Evolutionary conservation across 495 filamentous ascomycete species (phyloP).

Genomic region (Penicillium lagena): DNA sequence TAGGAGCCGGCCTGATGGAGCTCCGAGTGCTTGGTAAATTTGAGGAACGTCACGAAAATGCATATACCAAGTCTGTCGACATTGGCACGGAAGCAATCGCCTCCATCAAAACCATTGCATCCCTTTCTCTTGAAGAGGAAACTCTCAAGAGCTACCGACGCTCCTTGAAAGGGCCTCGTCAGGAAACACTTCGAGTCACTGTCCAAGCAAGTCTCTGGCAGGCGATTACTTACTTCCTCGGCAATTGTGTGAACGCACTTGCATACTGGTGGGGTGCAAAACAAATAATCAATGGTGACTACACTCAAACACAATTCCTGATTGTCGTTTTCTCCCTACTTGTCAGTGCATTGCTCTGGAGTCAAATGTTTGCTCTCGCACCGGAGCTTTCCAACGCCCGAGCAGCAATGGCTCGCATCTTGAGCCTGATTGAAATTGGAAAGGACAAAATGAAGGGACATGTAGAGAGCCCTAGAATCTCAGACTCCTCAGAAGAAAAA

Average conservation of each 20-base stretch:
- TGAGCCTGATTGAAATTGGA: conserved; percentile 42
- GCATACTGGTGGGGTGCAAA: conserved; percentile 68
- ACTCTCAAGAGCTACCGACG: conserved; percentile 32
- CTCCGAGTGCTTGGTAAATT: conserved; percentile 46
- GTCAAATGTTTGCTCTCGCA: conserved; percentile 61
- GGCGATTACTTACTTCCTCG: conserved; percentile 46
- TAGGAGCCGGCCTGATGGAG: conserved; percentile 45
- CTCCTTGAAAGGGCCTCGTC: conserved; percentile 33
- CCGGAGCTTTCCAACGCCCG: conserved; percentile 53
- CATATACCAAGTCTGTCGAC: conserved; percentile 42
- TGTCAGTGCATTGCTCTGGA: conserved; percentile 54
- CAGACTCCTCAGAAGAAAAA: background rate
- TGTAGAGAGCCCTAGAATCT: background rate
- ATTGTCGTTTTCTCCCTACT: conserved; percentile 54
- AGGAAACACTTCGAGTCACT: conserved; percentile 42
- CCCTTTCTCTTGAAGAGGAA: conserved; percentile 40
- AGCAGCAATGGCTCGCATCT: conserved; percentile 37
- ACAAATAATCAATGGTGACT: conserved; percentile 50
- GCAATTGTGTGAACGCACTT: conserved; percentile 52
- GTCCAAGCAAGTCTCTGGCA: conserved; percentile 46
- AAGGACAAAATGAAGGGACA: conserved; percentile 26
- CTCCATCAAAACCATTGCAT: conserved; percentile 49
- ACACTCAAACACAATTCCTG: conserved; percentile 55
- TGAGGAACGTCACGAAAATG: conserved; percentile 52
- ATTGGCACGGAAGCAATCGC: conserved; percentile 46